Percentiles rank a stretch among this genome's conserved stretches.
These are phyloP conservation scores for Pestalotiopsis sp. DNA, from an alignment of 2,329 filamentous ascomycete genomes.

Conservation along the genomic window DNA sequence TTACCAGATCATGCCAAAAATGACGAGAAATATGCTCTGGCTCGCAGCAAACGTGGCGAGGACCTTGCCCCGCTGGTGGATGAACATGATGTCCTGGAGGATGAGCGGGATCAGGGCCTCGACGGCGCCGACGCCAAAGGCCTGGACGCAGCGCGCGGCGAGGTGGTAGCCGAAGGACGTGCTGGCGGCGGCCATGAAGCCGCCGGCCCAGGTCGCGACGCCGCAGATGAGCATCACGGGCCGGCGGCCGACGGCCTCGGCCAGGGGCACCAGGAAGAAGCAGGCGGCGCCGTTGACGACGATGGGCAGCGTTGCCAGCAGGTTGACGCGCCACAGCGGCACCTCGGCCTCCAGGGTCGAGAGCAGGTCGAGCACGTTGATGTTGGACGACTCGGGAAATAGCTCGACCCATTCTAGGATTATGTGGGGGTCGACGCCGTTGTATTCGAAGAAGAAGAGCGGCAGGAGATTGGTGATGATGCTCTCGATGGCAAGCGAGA, in stretches of 20 bases:
- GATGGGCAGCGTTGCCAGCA: slow-evolving; percentile 36
- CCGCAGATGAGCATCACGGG: slow-evolving; percentile 36
- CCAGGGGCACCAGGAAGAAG: slow-evolving; percentile 40
- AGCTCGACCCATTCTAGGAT: slow-evolving; percentile 7
- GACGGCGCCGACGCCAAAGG: slow-evolving; percentile 36
- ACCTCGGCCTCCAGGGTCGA: slow-evolving; percentile 25
- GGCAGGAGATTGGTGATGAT: slow-evolving; percentile 33
- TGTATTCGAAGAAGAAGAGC: slow-evolving; percentile 36
- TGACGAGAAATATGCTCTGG: slow-evolving; percentile 32
- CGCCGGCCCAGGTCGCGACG: slow-evolving; percentile 34
- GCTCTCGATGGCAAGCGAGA: slow-evolving; percentile 28
- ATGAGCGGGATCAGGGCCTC: slow-evolving; percentile 39
- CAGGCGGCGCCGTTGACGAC: slow-evolving; percentile 36
- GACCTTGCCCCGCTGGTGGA: slow-evolving; percentile 37
- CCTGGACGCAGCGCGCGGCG: slow-evolving; percentile 34
- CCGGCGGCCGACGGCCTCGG: slow-evolving; percentile 36
- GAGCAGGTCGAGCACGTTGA: slow-evolving; percentile 28
- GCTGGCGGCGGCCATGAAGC: slow-evolving; percentile 37
- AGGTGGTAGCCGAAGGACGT: slow-evolving; percentile 30
- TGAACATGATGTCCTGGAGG: slow-evolving; percentile 40
- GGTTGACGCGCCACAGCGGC: slow-evolving; percentile 29
- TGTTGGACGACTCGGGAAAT: slow-evolving; percentile 13
- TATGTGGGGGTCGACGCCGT: slow-evolving; percentile 32
- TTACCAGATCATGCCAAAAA: slow-evolving; percentile 19
- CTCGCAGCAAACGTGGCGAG: slow-evolving; percentile 32